Percentiles rank a stretch among this genome's conserved stretches.
Conservation (phyloP, 2,329 filamentous ascomycete genomes). For the Amauroascus verrucosus region DNA sequence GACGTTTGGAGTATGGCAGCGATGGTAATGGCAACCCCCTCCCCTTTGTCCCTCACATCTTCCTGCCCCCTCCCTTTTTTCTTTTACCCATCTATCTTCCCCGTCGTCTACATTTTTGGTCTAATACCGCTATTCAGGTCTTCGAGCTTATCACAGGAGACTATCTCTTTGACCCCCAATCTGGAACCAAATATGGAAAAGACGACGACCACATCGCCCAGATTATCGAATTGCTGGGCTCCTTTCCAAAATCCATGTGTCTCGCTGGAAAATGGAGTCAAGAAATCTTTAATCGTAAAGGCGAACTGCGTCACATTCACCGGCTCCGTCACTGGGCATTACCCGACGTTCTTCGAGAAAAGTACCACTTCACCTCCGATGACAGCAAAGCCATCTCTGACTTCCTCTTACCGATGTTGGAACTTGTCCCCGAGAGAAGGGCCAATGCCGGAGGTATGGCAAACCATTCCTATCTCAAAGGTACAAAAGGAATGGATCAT, state of each 20-base stretch:
- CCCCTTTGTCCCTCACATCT: too few species aligned
- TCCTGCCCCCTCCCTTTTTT: background rate
- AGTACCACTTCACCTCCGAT: conserved; percentile 86
- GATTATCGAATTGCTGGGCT: conserved; percentile 91
- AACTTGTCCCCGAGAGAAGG: conserved; percentile 74
- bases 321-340: conserved; percentile 91
- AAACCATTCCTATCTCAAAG: conserved; percentile 68
- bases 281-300: conserved; percentile 97
- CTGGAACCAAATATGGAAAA: conserved; percentile 97
- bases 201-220: conserved; percentile 99
- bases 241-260: conserved; percentile 85
- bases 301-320: conserved; percentile 94
- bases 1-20: conserved; percentile 99
- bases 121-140: conserved; percentile 46
- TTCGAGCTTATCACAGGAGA: conserved; percentile 98
- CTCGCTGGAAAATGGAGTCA: conserved; percentile 93
- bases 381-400: conserved; percentile 69
- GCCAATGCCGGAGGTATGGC: conserved; percentile 96
- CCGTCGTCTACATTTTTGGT: background rate
- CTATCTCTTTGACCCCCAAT: conserved; percentile 96
- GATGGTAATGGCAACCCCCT: conserved; percentile 84
- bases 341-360: conserved; percentile 84
- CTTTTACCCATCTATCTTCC: background rate
- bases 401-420: conserved; percentile 83
- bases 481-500: conserved; percentile 79